These are phyloP conservation scores for Coemansia sp. DNA, from an alignment of 192 early-diverging fungal species.

Conservation along the genomic window DNA sequence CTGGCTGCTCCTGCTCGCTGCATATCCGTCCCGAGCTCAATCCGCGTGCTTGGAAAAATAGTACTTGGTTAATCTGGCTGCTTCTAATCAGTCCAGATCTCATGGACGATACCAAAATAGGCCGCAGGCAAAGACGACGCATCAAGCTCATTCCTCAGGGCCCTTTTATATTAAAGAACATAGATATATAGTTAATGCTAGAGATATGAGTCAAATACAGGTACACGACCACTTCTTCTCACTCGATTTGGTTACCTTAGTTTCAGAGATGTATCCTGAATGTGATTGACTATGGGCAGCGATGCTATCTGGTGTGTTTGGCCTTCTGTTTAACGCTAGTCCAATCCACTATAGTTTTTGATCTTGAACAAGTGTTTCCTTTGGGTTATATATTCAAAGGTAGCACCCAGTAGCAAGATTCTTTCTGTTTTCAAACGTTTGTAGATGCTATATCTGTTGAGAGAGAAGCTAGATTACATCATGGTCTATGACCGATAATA, in stretches of 20 bases:
- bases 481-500: no score
- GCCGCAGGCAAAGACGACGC: not conserved
- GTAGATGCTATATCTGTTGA: no score
- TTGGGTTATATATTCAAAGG: no score
- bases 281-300: not conserved
- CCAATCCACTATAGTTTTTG: no score
- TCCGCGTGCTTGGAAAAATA: not conserved
- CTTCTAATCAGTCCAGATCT: not conserved
- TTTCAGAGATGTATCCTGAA: not conserved
- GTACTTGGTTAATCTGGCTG: not conserved
- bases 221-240: no score
- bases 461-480: no score
- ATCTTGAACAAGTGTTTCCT: no score
- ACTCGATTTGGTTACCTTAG: no score
- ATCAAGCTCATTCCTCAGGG: not conserved
- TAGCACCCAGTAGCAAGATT: no score
- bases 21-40: not conserved
- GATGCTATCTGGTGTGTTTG: no score
- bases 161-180: not conserved
- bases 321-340: no score
- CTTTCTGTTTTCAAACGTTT: no score
- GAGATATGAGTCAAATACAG: not conserved
- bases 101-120: not conserved
- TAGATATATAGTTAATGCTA: not conserved
- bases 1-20: not conserved